Base-by-base conservation (phyloP, 2,329 filamentous ascomycete genomes). In the Fusarium continuum region DNA sequence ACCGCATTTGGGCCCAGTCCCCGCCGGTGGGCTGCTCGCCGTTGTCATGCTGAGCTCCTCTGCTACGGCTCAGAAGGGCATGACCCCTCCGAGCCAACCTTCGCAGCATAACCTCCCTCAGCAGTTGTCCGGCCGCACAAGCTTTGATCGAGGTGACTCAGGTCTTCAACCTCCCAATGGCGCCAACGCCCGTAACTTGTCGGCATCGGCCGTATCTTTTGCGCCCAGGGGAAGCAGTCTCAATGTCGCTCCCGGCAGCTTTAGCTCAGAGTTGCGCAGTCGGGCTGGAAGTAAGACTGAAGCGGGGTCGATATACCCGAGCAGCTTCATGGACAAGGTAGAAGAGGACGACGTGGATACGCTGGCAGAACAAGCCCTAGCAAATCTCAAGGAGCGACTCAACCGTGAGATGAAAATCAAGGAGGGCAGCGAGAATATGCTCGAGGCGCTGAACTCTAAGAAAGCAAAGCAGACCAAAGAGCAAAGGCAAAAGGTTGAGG, bases 401-500 rank as follows among this genome's bases (percentile, higher is more conserved):
- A 94, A 93, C 68, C 94, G 96, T 72, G 96, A 99, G 79, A 89
- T 93, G 79, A 98, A 98, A 82, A 98, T 99, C 74, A 97, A 96
- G 77, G 91, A 94, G 71, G 95, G 95, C 17, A 97, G 94, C 55
- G 95, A 99, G 81, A 99, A 99, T 75, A 89, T 99, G 86, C 83
- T 99, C 32, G 95, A 99, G 79, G 95, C 95, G 11, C 80, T 99
- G 65, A 92, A 97, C 75, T 86, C 88, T 38, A 99, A 99, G 78
- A 97, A 96, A 76, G 90, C 92, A 39, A 99, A 98, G 78, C 94
- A 98, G 75, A 91, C 91, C 63, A 96, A 93, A 74, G 94, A 94
- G 58, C 91, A 94, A 74, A 86, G 91, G 38, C 81, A 85, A 59
- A 85, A 86, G 69, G 91, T 93, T 23, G 91, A 99, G 79, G 90